Evolutionary conservation across 257 asterid genomes (phyloP).

Genomic region (Oldenlandia corymbosa): DNA sequence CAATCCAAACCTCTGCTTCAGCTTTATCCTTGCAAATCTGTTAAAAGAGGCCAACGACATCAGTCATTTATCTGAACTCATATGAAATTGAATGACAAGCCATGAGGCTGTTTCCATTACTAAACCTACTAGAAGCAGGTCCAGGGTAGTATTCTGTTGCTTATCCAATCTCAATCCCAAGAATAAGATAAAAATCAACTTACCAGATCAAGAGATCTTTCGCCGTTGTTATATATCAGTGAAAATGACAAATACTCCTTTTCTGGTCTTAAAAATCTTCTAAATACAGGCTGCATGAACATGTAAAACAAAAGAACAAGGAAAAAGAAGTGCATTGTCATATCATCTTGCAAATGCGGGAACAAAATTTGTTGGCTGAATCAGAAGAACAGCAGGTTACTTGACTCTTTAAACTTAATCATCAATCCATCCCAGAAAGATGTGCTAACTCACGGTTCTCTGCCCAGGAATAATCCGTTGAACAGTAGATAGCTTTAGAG

Average conservation of each 20-base stretch:
- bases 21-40: constrained; percentile 91
- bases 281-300: constrained; percentile 76
- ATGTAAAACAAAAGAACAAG: constrained; percentile 8
- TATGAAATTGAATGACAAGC: not conserved
- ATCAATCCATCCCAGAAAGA: constrained; percentile 18
- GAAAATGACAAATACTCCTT: constrained; percentile 95
- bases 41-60: constrained; percentile 14
- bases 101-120: constrained; percentile 1
- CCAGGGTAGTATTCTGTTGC: too few relatives aligned
- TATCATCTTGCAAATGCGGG: constrained; percentile 3
- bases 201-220: constrained; percentile 93
- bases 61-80: constrained; percentile 2
- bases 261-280: constrained; percentile 90
- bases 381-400: constrained; percentile 19
- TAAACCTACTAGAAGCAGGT: constrained; percentile 2
- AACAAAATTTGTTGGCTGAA: constrained; percentile 1
- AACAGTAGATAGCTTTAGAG: constrained; percentile 70
- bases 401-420: constrained; percentile 20
- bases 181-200: constrained; percentile 23
- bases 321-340: constrained; percentile 11
- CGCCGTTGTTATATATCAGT: constrained; percentile 77
- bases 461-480: constrained; percentile 86
- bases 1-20: constrained; percentile 89
- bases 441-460: constrained; percentile 81
- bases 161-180: not conserved